Percentiles rank a stretch among this genome's conserved stretches.
phyloP scores from a whole-genome alignment of 148 eudicot genomes.

The Tetragonia tetragonoides region DNA sequence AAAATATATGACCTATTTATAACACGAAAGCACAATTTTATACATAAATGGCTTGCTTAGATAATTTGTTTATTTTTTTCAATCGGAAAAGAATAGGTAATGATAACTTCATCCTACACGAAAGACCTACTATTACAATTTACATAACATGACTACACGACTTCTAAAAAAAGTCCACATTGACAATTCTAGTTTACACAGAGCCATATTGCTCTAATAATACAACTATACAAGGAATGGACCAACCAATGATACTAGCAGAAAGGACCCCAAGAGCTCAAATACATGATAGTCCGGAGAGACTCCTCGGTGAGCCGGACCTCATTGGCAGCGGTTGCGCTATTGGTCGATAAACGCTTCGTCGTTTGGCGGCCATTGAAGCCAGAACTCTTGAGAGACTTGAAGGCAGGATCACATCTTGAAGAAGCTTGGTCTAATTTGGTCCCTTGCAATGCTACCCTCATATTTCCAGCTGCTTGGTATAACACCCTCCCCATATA shows the following conservation, averaged over 20 bases:
- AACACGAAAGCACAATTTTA: no score
- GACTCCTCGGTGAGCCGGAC: constrained; percentile 19
- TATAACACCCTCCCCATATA: constrained; percentile 19
- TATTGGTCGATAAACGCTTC: background rate
- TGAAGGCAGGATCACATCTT: constrained; percentile 11
- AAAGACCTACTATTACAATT: no score
- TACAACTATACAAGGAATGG: background rate
- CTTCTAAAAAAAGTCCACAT: no score
- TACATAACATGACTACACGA: no score
- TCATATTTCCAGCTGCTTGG: constrained; percentile 19
- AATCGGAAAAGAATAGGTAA: no score
- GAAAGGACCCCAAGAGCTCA: constrained; percentile 32
- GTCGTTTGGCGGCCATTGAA: background rate
- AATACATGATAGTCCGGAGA: constrained; percentile 25
- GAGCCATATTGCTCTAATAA: background rate
- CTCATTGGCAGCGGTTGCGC: background rate
- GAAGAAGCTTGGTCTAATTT: constrained; percentile 16
- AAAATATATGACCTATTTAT: no score
- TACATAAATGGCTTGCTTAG: no score
- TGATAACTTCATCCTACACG: no score
- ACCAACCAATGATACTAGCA: background rate
- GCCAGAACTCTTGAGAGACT: background rate
- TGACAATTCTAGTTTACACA: no score
- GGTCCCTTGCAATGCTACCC: constrained; percentile 12
- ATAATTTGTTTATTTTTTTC: no score